These are phyloP conservation scores for Aureobasidium sp. DNA, from an alignment of 2,329 filamentous ascomycete genomes.

Conservation along the genomic window DNA sequence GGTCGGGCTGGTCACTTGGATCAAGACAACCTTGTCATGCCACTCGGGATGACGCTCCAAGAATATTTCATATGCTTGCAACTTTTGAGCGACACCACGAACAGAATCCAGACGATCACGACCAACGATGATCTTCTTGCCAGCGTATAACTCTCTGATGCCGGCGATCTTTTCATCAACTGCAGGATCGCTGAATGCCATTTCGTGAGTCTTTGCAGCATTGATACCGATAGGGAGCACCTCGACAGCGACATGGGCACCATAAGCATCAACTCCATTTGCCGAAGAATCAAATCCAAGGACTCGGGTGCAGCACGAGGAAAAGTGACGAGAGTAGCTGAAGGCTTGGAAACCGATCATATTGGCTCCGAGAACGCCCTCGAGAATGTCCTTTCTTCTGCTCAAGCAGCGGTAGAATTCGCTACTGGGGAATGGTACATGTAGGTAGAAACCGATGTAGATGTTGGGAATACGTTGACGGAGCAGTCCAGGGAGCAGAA, in stretches of 20 bases:
- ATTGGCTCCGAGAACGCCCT: conserved; percentile 83
- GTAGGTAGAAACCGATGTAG: conserved; percentile 90
- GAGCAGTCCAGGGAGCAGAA: conserved; percentile 80
- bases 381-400: conserved; percentile 79
- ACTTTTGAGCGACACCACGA: conserved; percentile 87
- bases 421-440: conserved; percentile 91
- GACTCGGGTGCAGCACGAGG: conserved; percentile 85
- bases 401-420: conserved; percentile 88
- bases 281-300: conserved; percentile 83
- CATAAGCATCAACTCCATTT: conserved; percentile 80
- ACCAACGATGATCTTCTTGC: conserved; percentile 90
- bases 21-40: conserved; percentile 84
- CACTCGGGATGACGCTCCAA: conserved; percentile 85
- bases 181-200: conserved; percentile 62
- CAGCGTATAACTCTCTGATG: conserved; percentile 69
- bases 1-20: conserved; percentile 73
- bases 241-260: conserved; percentile 79
- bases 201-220: conserved; percentile 64
- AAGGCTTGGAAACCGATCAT: conserved; percentile 93
- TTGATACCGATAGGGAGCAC: conserved; percentile 95
- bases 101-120: conserved; percentile 90
- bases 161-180: conserved; percentile 63
- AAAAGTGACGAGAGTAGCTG: conserved; percentile 90
- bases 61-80: conserved; percentile 90
- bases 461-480: conserved; percentile 79